Evolutionary conservation across 495 filamentous ascomycete species (phyloP), one percentile per base, ranked within the genome.

Genomic region (Talaromyces proteolyticus): DNA sequence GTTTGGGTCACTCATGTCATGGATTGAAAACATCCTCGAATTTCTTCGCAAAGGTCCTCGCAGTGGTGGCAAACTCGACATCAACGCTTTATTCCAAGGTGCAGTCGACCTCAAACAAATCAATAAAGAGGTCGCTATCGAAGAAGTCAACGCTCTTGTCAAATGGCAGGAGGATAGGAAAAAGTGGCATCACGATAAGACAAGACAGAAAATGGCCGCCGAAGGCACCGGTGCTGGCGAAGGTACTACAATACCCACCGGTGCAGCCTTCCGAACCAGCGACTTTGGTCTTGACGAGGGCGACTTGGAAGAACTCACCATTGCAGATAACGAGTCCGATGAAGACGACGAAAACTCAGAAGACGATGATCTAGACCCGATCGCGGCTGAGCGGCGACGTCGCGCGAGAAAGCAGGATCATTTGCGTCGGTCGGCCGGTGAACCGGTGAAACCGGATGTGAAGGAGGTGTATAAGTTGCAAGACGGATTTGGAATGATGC

Each of bases 131-230:
- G 78, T 79, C 46, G 88, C 86, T 0, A 79, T 92, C n/a, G 63
- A 67, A 1, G 93, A 98, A 66, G 89, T 96, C 54, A 78, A 97
- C 61, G 64, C 70, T 23, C 74, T 98, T 18, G 91, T 98, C 48
- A 75, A 85, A 48, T 98, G 93, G 93, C 93, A 98, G 59, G 88
- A 88, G 63, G 88, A 86, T 49, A 75, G 94, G 41, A 96, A 97
- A 73, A 87, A 87, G 62, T 98, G 93, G 93, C 93, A 98, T 57
- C 80, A 94, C 50, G 89, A 94, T 64, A 98, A 98, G 74, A 98
- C 93, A 6, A 73, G 91, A 50, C 93, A 96, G 71, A 98, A 98
- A 76, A 97, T 98, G 93, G 93, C 93, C 4, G 87, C 88, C 14
- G 88, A 89, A 52, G 88, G 84, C 5, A 74, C 68, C 0, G 74